phyloP scores from a whole-genome alignment of 371 early-diverging fungal genomes.

The Rhizopus sp. region DNA sequence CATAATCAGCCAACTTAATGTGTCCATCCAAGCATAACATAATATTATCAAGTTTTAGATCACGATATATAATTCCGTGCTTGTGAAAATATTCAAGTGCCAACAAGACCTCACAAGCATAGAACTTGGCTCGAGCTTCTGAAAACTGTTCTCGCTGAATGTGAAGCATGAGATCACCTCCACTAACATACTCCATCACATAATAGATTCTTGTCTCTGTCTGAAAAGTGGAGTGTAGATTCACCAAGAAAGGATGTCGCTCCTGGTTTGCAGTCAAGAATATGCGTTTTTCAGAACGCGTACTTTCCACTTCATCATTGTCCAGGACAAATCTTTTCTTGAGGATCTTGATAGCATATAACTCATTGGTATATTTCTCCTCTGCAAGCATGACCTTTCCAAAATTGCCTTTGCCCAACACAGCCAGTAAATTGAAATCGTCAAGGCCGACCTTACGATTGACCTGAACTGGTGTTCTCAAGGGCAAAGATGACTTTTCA shows the following conservation, averaged over 20 bases:
- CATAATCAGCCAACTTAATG: constrained; percentile 99
- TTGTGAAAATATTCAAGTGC: constrained; percentile 97
- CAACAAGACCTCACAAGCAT: constrained; percentile 94
- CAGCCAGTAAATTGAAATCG: constrained; percentile 90
- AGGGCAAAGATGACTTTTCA: constrained; percentile 9
- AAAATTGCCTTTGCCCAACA: constrained; percentile 95
- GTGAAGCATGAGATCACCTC: constrained; percentile 99
- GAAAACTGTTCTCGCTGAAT: constrained; percentile 88
- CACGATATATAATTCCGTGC: constrained; percentile 95
- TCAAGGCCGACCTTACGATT: constrained; percentile 54
- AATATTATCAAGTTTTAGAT: constrained; percentile 99
- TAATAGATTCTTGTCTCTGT: constrained; percentile 92
- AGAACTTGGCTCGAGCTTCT: constrained; percentile 92
- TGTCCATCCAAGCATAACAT: constrained; percentile 93
- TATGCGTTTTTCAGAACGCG: constrained; percentile 92
- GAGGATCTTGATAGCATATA: constrained; percentile 98
- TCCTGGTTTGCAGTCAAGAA: constrained; percentile 86
- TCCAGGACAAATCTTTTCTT: constrained; percentile 95
- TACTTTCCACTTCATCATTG: constrained; percentile 90
- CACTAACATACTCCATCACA: constrained; percentile 99
- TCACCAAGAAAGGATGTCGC: constrained; percentile 96
- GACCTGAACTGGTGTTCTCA: constrained; percentile 32
- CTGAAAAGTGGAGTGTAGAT: constrained; percentile 95
- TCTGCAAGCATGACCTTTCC: constrained; percentile 93
- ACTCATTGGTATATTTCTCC: constrained; percentile 73